Percentiles rank a stretch among this genome's conserved stretches.
These are phyloP conservation scores for Penicillium nordicum DNA, from an alignment of 2,329 filamentous ascomycete species.

Conservation along the genomic window DNA sequence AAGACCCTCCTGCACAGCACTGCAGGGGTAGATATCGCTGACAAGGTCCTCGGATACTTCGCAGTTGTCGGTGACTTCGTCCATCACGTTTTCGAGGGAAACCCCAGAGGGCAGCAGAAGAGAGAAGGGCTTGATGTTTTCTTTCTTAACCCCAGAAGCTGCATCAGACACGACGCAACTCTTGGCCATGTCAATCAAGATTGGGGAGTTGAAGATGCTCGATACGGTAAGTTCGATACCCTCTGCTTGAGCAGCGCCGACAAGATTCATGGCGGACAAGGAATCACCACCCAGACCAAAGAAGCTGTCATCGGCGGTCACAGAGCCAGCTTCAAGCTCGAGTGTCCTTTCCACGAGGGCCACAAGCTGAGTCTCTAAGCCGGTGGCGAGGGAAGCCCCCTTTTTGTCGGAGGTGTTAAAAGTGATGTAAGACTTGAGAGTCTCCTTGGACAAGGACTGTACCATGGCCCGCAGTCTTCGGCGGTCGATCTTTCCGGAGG, in stretches of 20 bases:
- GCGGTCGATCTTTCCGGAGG: slow-evolving; percentile 46
- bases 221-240: slow-evolving; percentile 43
- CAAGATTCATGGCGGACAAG: slow-evolving; percentile 47
- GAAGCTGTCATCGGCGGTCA: slow-evolving; percentile 46
- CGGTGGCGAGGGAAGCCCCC: slow-evolving; percentile 25
- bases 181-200: slow-evolving; percentile 44
- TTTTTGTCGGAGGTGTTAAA: slow-evolving; percentile 16
- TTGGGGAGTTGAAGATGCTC: slow-evolving; percentile 45
- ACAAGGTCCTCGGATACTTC: slow-evolving; percentile 29
- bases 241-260: slow-evolving; percentile 39
- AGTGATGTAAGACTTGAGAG: slow-evolving; percentile 30
- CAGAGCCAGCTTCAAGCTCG: slow-evolving; percentile 35
- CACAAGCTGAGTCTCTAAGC: slow-evolving; percentile 30
- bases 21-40: slow-evolving; percentile 44
- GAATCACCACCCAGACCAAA: slow-evolving; percentile 49
- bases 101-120: slow-evolving; percentile 27
- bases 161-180: slow-evolving; percentile 19
- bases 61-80: slow-evolving; percentile 33
- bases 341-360: slow-evolving; percentile 41
- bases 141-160: background rate
- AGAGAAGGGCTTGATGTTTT: slow-evolving; percentile 25
- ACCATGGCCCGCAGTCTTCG: slow-evolving; percentile 37
- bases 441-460: slow-evolving; percentile 33
- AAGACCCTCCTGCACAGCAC: slow-evolving; percentile 45
- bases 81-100: slow-evolving; percentile 21